A percentile compares a stretch with the other conserved stretches of the same genome.
These are phyloP conservation scores for Microcos paniculata DNA, from an alignment of 345 rosid genomes.

Conservation along the genomic window DNA sequence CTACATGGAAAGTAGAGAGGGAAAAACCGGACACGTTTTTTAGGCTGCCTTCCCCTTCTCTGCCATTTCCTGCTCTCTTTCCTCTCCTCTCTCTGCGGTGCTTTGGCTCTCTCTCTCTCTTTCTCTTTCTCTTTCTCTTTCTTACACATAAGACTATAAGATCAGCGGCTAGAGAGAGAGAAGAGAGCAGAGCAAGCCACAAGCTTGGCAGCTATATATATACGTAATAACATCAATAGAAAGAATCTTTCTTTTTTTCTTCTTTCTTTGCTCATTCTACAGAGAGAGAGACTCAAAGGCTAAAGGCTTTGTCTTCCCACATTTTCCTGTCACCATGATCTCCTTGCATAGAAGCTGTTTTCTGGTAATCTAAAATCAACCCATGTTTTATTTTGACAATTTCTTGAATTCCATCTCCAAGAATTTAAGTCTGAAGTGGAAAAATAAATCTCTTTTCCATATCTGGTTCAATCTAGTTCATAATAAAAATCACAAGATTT, in stretches of 20 bases:
- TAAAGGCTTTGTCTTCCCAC: conserved; percentile 21
- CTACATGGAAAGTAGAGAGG: neutral
- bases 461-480: neutral
- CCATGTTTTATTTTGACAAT: conserved; percentile 2
- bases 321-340: conserved; percentile 40
- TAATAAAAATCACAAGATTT: neutral
- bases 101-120: conserved; percentile 8
- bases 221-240: neutral
- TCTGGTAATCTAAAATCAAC: conserved; percentile 40
- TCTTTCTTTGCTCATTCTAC: neutral
- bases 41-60: conserved; percentile 16
- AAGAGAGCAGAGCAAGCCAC: conserved; percentile 7
- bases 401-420: neutral
- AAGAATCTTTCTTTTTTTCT: conserved; percentile 16
- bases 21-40: conserved; percentile 31
- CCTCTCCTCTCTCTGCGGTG: conserved; percentile 15
- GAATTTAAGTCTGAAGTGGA: neutral
- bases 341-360: conserved; percentile 47
- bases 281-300: neutral
- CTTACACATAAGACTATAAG: neutral
- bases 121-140: conserved; percentile 15
- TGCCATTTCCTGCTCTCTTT: conserved; percentile 21
- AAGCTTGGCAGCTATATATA: neutral
- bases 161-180: neutral
- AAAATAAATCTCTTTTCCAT: neutral